A percentile compares a stretch with the other conserved stretches of the same genome.
phyloP scores from a whole-genome alignment of 768 basidiomycete species.

The Mycena vitilis region DNA sequence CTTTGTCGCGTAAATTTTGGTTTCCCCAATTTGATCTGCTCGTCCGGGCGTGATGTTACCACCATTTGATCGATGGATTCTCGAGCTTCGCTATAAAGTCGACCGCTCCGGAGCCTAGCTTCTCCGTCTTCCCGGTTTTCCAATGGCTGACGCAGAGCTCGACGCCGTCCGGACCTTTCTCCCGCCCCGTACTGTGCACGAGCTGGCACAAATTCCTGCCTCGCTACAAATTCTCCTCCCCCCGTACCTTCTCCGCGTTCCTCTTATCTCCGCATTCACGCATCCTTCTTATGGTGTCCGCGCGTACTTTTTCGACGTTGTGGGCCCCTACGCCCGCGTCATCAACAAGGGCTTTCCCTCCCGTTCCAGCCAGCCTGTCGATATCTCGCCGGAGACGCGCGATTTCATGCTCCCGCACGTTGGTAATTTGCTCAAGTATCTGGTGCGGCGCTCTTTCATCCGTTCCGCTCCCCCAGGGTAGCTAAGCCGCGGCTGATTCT shows the following conservation, averaged over 20 bases:
- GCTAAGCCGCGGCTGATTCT: not conserved
- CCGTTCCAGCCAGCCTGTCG: not conserved
- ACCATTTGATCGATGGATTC: no score
- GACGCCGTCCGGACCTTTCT: not conserved
- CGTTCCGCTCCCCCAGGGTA: not conserved
- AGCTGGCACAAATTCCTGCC: not conserved
- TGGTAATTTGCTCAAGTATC: slow-evolving; percentile 7
- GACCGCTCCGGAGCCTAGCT: no score
- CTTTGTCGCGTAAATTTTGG: no score
- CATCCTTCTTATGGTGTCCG: not conserved
- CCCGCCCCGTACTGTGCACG: not conserved
- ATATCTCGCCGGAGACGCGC: not conserved
- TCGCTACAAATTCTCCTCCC: not conserved
- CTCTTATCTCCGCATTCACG: not conserved
- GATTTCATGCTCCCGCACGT: not conserved
- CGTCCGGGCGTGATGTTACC: no score
- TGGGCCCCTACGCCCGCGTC: not conserved
- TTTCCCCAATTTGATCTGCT: no score
- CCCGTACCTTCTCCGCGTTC: not conserved
- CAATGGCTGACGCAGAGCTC: no score
- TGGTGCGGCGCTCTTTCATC: not conserved
- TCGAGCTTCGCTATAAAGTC: no score
- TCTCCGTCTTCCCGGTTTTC: no score
- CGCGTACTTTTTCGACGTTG: not conserved
- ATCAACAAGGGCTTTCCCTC: not conserved